Percentiles rank a stretch among this genome's conserved stretches.
Evolutionary conservation across 2,329 filamentous ascomycete genomes (phyloP).

Genomic region (Sclerotinia nivalis): DNA sequence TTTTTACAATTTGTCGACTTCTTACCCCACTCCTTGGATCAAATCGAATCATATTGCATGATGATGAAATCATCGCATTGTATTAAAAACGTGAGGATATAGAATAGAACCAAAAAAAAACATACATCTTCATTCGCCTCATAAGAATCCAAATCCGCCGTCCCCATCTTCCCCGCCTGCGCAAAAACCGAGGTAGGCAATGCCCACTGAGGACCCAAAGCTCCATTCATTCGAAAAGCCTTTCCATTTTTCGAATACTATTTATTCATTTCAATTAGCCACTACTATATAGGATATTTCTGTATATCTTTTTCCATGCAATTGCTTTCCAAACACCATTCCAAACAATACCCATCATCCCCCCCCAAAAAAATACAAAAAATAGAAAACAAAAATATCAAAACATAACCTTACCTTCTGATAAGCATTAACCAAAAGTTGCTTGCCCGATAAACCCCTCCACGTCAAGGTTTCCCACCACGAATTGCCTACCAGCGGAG

Average conservation of each 20-base stretch:
- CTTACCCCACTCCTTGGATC: not conserved
- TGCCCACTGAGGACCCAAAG: conserved; percentile 12
- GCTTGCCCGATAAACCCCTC: not conserved
- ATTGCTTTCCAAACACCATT: not conserved
- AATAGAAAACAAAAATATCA: not conserved
- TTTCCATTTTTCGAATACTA: conserved; percentile 21
- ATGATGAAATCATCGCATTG: too few species aligned
- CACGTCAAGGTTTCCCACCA: not conserved
- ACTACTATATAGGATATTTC: too few species aligned
- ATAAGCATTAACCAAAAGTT: conserved; percentile 15
- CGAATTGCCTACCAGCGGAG: conserved; percentile 4
- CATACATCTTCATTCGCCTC: conserved; percentile 22
- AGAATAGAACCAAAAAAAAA: not conserved
- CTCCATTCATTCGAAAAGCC: conserved; percentile 13
- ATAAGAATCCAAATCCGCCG: conserved; percentile 10
- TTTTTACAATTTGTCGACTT: not conserved
- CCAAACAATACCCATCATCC: not conserved
- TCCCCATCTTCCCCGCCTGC: conserved; percentile 15
- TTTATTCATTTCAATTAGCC: not conserved
- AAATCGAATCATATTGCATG: not conserved
- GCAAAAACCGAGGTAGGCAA: conserved; percentile 12
- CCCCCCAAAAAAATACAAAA: not conserved
- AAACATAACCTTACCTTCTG: conserved; percentile 1
- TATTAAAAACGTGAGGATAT: not conserved
- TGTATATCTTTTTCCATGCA: not conserved